Evolutionary conservation across 768 basidiomycete genomes (phyloP), one percentile per base, ranked within the genome.

Genomic region (Amanita muscaria): DNA sequence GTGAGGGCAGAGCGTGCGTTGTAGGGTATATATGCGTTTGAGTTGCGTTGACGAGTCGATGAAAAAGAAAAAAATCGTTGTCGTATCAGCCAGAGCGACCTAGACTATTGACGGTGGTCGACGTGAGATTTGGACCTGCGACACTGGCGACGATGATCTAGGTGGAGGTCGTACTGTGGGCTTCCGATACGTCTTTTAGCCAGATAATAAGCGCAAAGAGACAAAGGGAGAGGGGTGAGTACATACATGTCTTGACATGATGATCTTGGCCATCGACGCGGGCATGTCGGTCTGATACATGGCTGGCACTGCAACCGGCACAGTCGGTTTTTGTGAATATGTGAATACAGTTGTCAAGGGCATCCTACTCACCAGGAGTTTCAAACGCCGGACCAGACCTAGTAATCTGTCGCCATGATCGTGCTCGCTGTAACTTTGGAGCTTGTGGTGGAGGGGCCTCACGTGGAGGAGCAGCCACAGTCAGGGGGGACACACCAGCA

Each of bases 251-350:
- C 63, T 53, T 25, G 62, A 63, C 64, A 65, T 65, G 53, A 65
- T 65, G 54, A 65, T 62, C 44, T 65, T 65, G 9, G 64, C 64
- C 64, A 65, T 65, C 1, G 62, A 63, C 7, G 59, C 61, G 15
- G 64, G 64, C 11, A 58, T 56, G 21, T 62, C 59, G 18, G 58
- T 46, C 49, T 63, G 51, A 46, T 64, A 65, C 30, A 64, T 45
- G 12, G 63, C 56, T 7, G 64, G 61, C 34, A 57, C 60, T 65
- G 41, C 27, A 19, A 23, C 7, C n/a, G 18, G 25, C 41, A 32
- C 42, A 41, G 30, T 37, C 37, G 24, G 14, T 16, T 10, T 19
- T 14, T 42, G 38, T 40, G 32, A 31, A 49, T 16, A 21, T 39
- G 22, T 29, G 44, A 40, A 22, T 42, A 51, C 41, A 32, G 38